Conservation (phyloP, 495 filamentous ascomycete genomes). For the Aspergillus sparsus region DNA sequence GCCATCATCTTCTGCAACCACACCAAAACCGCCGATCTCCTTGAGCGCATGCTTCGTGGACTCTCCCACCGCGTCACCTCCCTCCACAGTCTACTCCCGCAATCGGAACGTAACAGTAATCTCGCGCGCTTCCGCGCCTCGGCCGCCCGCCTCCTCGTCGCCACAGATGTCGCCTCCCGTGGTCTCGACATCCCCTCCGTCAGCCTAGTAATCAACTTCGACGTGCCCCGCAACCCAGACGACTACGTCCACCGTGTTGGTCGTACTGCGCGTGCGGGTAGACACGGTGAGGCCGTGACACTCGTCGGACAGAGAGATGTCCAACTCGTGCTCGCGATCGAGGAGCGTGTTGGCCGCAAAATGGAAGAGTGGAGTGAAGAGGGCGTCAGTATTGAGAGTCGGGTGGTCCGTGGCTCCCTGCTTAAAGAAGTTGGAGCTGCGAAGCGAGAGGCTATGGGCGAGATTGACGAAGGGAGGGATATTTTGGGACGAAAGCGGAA, state of each 20-base stretch:
- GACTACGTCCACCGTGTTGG: conserved; percentile 98
- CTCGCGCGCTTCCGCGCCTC: conserved; percentile 87
- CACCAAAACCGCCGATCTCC: conserved; percentile 80
- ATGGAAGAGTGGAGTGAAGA: conserved; percentile 85
- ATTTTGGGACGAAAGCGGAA: conserved; percentile 56
- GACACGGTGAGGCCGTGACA: conserved; percentile 77
- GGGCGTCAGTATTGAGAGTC: conserved; percentile 82
- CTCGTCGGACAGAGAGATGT: conserved; percentile 93
- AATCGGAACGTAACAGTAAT: conserved; percentile 80
- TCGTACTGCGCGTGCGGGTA: conserved; percentile 88
- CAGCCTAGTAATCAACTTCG: conserved; percentile 88
- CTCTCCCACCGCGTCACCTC: conserved; percentile 88
- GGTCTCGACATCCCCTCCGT: conserved; percentile 96
- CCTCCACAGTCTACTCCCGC: conserved; percentile 82
- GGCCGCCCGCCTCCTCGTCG: conserved; percentile 88
- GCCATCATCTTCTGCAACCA: conserved; percentile 95
- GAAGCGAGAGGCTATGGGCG: conserved; percentile 83
- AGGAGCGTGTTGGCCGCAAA: conserved; percentile 74
- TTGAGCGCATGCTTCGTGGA: conserved; percentile 80
- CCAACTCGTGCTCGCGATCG: conserved; percentile 80
- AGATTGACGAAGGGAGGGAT: conserved; percentile 90
- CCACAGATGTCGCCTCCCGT: conserved; percentile 93
- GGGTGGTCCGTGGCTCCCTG: conserved; percentile 72
- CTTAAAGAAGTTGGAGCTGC: conserved; percentile 88
- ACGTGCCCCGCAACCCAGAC: conserved; percentile 91